Conservation (phyloP, 345 rosid genomes). For the Lepidium africanum region DNA sequence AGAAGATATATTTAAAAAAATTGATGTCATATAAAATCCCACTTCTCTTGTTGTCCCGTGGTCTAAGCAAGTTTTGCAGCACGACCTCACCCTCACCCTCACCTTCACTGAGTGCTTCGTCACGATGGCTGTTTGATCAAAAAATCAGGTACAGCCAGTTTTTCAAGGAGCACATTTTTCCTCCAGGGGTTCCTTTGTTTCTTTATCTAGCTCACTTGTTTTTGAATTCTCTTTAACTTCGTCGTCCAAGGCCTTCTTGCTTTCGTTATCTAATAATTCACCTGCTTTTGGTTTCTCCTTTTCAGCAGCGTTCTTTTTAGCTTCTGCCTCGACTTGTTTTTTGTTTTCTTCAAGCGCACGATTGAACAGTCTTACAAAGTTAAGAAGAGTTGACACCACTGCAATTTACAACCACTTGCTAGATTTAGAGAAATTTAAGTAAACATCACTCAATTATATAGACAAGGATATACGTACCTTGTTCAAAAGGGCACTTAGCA, state of each 20-base stretch:
- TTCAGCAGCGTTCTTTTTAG: constrained; percentile 49
- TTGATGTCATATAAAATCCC: neutral
- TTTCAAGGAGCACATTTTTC: neutral
- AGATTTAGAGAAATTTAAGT: neutral
- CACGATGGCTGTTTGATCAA: neutral
- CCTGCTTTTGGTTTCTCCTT: constrained; percentile 36
- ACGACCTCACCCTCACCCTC: neutral
- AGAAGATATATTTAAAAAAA: neutral
- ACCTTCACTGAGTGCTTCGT: neutral
- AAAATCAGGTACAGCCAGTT: neutral
- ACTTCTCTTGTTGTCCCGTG: neutral
- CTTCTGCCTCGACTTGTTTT: constrained; percentile 67
- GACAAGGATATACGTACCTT: constrained; percentile 42
- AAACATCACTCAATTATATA: neutral
- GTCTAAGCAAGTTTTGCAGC: neutral
- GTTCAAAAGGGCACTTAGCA: constrained; percentile 82
- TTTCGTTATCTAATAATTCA: constrained; percentile 35
- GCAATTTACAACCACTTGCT: constrained; percentile 22
- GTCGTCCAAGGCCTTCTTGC: constrained; percentile 14
- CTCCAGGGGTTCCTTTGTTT: neutral
- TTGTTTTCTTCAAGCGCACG: constrained; percentile 72
- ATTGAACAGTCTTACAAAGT: constrained; percentile 73
- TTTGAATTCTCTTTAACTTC: constrained; percentile 3
- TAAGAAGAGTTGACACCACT: constrained; percentile 69
- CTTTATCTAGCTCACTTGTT: constrained; percentile 8